A percentile compares a stretch with the other conserved stretches of the same genome.
These are phyloP conservation scores for Drosera spatulata DNA, from an alignment of 179 eudicot genomes.

Conservation along the genomic window DNA sequence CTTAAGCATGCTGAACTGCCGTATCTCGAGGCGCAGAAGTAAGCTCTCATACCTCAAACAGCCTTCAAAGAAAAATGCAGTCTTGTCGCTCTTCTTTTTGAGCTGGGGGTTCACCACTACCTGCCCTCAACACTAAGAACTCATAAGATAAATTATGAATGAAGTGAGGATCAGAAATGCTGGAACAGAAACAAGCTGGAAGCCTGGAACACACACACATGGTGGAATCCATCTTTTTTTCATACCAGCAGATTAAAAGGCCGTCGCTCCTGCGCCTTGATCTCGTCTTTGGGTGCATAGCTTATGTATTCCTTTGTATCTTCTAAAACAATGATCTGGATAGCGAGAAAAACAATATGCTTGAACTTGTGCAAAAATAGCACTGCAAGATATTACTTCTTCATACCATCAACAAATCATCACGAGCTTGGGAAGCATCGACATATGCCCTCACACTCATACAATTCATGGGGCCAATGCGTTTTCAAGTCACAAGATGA, in stretches of 20 bases:
- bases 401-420: too few species aligned
- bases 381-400: too few species aligned
- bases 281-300: constrained; percentile 70
- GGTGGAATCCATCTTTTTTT: neutral
- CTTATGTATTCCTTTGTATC: constrained; percentile 77
- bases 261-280: constrained; percentile 55
- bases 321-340: constrained; percentile 86
- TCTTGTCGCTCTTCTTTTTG: constrained; percentile 51
- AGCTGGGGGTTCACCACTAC: constrained; percentile 78
- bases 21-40: neutral
- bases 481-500: too few species aligned
- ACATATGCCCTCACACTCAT: too few species aligned
- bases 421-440: too few species aligned
- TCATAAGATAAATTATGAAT: constrained; percentile 14
- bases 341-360: constrained; percentile 1
- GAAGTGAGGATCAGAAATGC: neutral
- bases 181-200: constrained; percentile 2
- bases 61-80: constrained; percentile 91
- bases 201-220: neutral
- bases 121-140: constrained; percentile 42
- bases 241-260: constrained; percentile 93
- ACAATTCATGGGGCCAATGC: too few species aligned
- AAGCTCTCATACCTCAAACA: constrained; percentile 61
- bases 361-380: neutral
- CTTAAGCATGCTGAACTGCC: too few species aligned